Conservation (phyloP, 495 filamentous ascomycete species). For the Hyaloscypha finlandica region DNA sequence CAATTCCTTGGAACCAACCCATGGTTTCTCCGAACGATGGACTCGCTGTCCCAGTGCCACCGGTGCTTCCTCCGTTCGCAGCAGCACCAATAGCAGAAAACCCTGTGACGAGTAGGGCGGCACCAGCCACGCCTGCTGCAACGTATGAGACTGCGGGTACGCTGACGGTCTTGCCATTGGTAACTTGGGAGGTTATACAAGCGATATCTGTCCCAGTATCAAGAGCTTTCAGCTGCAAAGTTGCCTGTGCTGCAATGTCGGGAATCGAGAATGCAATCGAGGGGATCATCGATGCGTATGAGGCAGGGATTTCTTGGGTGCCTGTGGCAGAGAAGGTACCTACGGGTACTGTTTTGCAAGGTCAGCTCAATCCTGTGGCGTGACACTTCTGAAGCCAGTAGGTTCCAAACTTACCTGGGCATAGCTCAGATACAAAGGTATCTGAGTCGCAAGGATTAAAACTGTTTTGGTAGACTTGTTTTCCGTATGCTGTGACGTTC, state of each 20-base stretch:
- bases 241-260: constrained; percentile 86
- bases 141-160: constrained; percentile 80
- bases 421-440: constrained; percentile 71
- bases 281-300: constrained; percentile 76
- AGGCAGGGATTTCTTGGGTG: constrained; percentile 63
- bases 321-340: constrained; percentile 76
- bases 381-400: neutral
- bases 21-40: constrained; percentile 87
- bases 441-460: constrained; percentile 79
- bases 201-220: constrained; percentile 65
- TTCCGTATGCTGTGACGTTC: constrained; percentile 67
- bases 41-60: constrained; percentile 63
- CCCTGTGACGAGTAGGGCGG: constrained; percentile 74
- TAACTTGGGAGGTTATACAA: constrained; percentile 79
- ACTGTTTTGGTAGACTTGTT: constrained; percentile 71
- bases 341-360: constrained; percentile 59
- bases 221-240: constrained; percentile 67
- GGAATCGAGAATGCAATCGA: constrained; percentile 89
- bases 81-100: constrained; percentile 49
- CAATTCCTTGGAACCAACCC: constrained; percentile 89
- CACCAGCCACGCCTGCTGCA: constrained; percentile 85
- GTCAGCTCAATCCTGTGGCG: neutral
- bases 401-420: constrained; percentile 65
- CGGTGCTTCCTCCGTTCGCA: constrained; percentile 41
- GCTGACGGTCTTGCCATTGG: constrained; percentile 80